Evolutionary conservation across 441 rosid species (phyloP).

Genomic region (Gossypium davidsonii): DNA sequence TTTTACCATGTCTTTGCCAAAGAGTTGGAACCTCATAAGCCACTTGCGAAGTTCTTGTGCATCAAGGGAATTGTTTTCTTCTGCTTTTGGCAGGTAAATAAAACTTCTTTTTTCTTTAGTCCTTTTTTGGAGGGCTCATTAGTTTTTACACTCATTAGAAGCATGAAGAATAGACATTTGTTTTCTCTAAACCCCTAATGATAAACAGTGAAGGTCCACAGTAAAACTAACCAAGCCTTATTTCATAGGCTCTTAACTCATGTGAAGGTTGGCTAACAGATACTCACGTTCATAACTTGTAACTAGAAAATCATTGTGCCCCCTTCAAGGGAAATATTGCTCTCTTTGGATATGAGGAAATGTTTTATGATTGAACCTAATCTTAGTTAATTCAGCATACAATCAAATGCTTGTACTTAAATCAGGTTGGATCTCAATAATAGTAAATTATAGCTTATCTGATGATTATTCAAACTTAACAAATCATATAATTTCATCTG

Average conservation of each 20-base stretch:
- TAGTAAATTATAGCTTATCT: background rate
- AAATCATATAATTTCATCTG: background rate
- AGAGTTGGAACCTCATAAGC: conserved; percentile 84
- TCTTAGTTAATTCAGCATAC: background rate
- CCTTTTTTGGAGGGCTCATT: background rate
- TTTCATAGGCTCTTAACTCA: background rate
- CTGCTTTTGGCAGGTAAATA: conserved; percentile 94
- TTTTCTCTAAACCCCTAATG: background rate
- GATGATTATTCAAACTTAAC: background rate
- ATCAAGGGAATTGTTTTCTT: conserved; percentile 96
- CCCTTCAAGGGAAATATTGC: background rate
- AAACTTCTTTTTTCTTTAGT: background rate
- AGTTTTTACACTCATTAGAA: background rate
- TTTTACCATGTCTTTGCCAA: conserved; percentile 94
- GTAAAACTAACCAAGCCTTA: background rate
- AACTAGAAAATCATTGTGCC: background rate
- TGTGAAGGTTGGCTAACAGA: background rate
- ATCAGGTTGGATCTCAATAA: conserved; percentile 1
- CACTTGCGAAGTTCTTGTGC: conserved; percentile 95
- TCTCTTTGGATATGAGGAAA: background rate
- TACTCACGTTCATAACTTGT: background rate
- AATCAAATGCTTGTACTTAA: background rate
- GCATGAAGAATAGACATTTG: background rate
- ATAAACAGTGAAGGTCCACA: background rate
- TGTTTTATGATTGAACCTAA: background rate